These are phyloP conservation scores for Auxenochlorella protothecoides DNA, from an alignment of 139 green algal genomes.

Conservation along the genomic window DNA sequence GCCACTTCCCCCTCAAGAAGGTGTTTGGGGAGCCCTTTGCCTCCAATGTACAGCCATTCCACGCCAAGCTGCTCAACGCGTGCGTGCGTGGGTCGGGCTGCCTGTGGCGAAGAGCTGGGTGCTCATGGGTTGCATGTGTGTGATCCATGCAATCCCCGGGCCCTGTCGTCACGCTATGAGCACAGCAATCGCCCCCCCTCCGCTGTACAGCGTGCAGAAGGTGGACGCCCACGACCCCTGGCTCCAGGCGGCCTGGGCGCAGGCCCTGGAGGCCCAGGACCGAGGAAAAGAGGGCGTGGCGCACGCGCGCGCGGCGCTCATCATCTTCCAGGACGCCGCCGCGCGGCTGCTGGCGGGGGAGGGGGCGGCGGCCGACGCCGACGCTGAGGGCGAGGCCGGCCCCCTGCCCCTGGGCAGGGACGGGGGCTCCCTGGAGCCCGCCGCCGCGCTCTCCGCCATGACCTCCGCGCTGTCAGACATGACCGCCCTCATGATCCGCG, in stretches of 20 bases:
- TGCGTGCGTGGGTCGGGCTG: not conserved
- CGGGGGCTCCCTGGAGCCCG: too few species aligned
- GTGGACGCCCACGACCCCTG: slow-evolving; percentile 49
- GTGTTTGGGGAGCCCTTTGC: too few species aligned
- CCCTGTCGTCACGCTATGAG: not conserved
- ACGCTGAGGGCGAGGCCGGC: not conserved
- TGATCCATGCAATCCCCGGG: not conserved
- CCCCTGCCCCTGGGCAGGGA: too few species aligned
- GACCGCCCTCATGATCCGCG: too few species aligned
- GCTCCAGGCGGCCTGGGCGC: slow-evolving; percentile 64
- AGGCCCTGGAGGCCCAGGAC: slow-evolving; percentile 19
- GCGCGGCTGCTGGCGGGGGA: not conserved
- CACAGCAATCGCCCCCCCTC: not conserved
- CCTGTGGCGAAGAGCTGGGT: not conserved
- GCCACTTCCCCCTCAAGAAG: slow-evolving; percentile 8
- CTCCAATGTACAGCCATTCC: not conserved
- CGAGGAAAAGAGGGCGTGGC: slow-evolving; percentile 12
- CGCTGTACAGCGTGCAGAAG: slow-evolving; percentile 36
- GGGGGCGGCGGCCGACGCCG: too few species aligned
- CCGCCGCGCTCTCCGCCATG: too few species aligned
- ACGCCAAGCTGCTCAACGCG: slow-evolving; percentile 20
- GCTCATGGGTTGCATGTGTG: not conserved
- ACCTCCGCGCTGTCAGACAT: too few species aligned
- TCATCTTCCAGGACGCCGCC: slow-evolving; percentile 14
- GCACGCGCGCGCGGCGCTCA: slow-evolving; percentile 2